These are phyloP conservation scores for Alternaria solani DNA, from an alignment of 2,329 filamentous ascomycete genomes.

Conservation along the genomic window DNA sequence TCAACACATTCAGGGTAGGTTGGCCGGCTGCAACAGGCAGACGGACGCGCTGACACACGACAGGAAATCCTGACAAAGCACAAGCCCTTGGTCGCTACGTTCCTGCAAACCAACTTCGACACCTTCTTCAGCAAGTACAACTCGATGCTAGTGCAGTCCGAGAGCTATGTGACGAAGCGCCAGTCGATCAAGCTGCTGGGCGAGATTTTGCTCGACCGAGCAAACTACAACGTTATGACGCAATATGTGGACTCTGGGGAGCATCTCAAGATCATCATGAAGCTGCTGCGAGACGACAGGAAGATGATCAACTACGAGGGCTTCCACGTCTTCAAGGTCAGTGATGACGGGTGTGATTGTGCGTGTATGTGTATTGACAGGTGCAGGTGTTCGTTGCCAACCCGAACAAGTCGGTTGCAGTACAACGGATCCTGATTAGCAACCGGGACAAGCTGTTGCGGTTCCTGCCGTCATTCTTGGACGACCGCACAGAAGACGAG, in stretches of 20 bases:
- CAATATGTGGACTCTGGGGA: slow-evolving; percentile 94
- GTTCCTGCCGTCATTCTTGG: slow-evolving; percentile 90
- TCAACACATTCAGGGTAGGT: slow-evolving; percentile 89
- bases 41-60: slow-evolving; percentile 22
- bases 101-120: slow-evolving; percentile 88
- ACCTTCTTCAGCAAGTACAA: slow-evolving; percentile 94
- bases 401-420: slow-evolving; percentile 95
- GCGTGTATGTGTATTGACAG: slow-evolving; percentile 19
- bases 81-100: slow-evolving; percentile 88
- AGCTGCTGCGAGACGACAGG: slow-evolving; percentile 89
- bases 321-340: slow-evolving; percentile 95
- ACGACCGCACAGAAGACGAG: slow-evolving; percentile 95
- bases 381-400: slow-evolving; percentile 91
- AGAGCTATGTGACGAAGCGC: slow-evolving; percentile 96
- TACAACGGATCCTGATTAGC: slow-evolving; percentile 95
- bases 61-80: slow-evolving; percentile 94
- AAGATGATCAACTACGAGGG: slow-evolving; percentile 99
- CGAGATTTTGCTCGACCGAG: slow-evolving; percentile 90
- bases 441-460: slow-evolving; percentile 89
- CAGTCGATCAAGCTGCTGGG: slow-evolving; percentile 98
- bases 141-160: slow-evolving; percentile 83
- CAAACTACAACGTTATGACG: slow-evolving; percentile 98
- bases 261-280: slow-evolving; percentile 98
- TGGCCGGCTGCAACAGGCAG: neutral
- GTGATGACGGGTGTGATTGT: neutral